These are phyloP conservation scores for Xanthoconium stramineum DNA, from an alignment of 768 basidiomycete species.

Conservation along the genomic window DNA sequence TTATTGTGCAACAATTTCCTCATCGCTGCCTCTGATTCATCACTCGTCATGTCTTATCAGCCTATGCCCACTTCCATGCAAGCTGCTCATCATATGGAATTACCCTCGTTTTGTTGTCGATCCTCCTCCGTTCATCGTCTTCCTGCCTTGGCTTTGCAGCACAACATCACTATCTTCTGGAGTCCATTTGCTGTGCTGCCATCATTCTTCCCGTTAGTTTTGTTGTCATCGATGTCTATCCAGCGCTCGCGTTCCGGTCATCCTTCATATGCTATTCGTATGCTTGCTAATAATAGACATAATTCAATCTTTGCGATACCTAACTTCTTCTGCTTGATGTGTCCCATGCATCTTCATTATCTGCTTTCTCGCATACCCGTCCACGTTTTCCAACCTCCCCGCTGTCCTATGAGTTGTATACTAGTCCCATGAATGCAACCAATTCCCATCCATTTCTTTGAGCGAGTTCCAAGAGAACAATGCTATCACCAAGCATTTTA, in stretches of 20 bases:
- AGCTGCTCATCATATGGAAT: conserved; percentile 2
- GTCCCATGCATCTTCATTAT: conserved; percentile 8
- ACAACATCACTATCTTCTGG: conserved; percentile 19
- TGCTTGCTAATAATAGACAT: conserved; percentile 3
- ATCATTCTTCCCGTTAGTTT: conserved; percentile 21
- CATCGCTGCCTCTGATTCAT: conserved; percentile 15
- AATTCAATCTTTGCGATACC: conserved; percentile 16
- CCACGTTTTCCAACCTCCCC: background rate
- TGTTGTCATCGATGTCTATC: conserved; percentile 16
- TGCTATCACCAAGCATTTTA: too few relatives aligned
- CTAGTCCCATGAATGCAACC: too few relatives aligned
- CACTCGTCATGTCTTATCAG: conserved; percentile 24
- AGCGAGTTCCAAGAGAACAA: too few relatives aligned
- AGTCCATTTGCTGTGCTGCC: conserved; percentile 24
- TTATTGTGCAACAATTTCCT: conserved; percentile 29
- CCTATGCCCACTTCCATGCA: conserved; percentile 9
- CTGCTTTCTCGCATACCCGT: conserved; percentile 24
- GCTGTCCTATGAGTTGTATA: too few relatives aligned
- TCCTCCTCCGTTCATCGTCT: background rate
- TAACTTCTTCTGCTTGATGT: conserved; percentile 3
- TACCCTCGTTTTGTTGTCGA: conserved; percentile 23
- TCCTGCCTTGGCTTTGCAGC: background rate
- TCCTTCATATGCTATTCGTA: conserved; percentile 15
- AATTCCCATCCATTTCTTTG: too few relatives aligned
- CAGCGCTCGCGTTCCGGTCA: conserved; percentile 11